These are phyloP conservation scores for Alloteropsis semialata DNA, from an alignment of 176 grass and related monocot genomes.

Conservation along the genomic window DNA sequence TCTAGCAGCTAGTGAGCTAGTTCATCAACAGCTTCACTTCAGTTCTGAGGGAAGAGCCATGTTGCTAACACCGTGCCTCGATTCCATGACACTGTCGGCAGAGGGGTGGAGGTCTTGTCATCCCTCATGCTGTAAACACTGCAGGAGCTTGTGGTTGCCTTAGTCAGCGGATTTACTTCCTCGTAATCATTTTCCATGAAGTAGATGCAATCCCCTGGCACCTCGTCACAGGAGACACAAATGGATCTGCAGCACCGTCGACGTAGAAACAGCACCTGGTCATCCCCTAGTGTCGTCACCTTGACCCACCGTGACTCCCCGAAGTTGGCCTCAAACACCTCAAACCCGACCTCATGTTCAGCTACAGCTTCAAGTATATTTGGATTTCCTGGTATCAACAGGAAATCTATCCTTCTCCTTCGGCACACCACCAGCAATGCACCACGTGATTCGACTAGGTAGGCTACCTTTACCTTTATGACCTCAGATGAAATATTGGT, in stretches of 20 bases:
- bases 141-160: not conserved
- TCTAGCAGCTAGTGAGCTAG: not conserved
- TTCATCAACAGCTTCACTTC: not conserved
- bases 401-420: not conserved
- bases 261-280: not conserved
- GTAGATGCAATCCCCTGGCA: not conserved
- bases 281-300: not conserved
- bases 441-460: not conserved
- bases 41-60: conserved; percentile 6
- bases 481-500: too few relatives aligned
- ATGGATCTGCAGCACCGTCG: not conserved
- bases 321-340: not conserved
- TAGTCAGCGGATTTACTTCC: too few relatives aligned
- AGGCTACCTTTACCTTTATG: not conserved
- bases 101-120: not conserved
- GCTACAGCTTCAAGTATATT: too few relatives aligned
- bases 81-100: not conserved
- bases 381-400: not conserved
- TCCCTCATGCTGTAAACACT: not conserved
- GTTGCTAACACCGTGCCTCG: not conserved
- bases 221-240: not conserved
- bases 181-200: not conserved
- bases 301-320: not conserved
- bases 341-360: too few relatives aligned
- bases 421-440: not conserved